These are phyloP conservation scores for Boletellus ananiceps DNA, from an alignment of 768 basidiomycete species.

Conservation along the genomic window DNA sequence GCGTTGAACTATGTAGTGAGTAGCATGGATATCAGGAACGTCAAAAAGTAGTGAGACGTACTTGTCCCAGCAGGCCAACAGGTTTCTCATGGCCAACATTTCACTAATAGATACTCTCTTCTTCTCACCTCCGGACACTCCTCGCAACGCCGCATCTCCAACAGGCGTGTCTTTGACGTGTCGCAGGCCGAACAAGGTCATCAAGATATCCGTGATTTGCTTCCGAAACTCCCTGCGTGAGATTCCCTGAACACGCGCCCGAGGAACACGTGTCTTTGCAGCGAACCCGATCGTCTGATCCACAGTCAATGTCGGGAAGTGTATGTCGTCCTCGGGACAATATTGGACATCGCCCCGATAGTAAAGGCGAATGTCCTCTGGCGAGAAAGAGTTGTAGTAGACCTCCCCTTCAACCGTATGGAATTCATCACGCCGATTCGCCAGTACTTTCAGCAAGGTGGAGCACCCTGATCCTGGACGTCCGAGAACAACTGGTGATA, in stretches of 20 bases:
- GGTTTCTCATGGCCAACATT: constrained; percentile 62
- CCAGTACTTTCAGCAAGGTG: constrained; percentile 76
- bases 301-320: constrained; percentile 56
- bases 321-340: constrained; percentile 39
- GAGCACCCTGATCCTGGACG: constrained; percentile 83
- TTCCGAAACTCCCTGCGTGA: constrained; percentile 32
- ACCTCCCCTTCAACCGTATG: constrained; percentile 66
- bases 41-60: constrained; percentile 26
- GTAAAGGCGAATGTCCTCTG: constrained; percentile 55
- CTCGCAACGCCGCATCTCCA: constrained; percentile 74
- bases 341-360: constrained; percentile 81
- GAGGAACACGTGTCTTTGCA: constrained; percentile 63
- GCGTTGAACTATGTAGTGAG: constrained; percentile 47
- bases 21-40: constrained; percentile 43
- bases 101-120: constrained; percentile 83
- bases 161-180: constrained; percentile 72
- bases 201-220: constrained; percentile 41
- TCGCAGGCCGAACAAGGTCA: constrained; percentile 70
- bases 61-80: constrained; percentile 79
- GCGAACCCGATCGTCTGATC: constrained; percentile 71
- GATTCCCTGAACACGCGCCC: constrained; percentile 40
- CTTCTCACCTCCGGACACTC: constrained; percentile 73
- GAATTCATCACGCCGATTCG: constrained; percentile 71
- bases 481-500: constrained; percentile 67
- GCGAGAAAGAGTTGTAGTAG: constrained; percentile 69